Evolutionary conservation across 2,329 filamentous ascomycete genomes (phyloP).

Genomic region (Arthroderma sp.): DNA sequence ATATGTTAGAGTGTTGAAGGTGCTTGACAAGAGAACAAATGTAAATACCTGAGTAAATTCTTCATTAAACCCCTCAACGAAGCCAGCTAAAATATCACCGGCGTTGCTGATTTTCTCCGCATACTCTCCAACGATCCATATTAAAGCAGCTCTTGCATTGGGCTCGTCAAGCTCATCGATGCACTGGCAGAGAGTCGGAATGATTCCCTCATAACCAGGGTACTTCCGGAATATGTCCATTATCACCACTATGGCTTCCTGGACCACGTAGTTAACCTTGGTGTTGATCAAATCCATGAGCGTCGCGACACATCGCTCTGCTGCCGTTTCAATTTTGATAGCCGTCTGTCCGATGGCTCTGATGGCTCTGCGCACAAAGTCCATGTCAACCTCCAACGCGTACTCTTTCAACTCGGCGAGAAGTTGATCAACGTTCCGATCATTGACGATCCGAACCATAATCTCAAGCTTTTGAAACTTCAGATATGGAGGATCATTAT

Average conservation of each 20-base stretch:
- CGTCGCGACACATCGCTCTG: constrained; percentile 89
- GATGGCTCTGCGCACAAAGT: constrained; percentile 87
- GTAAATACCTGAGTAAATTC: constrained; percentile 75
- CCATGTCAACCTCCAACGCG: constrained; percentile 96
- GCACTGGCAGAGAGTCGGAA: constrained; percentile 87
- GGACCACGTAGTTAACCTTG: constrained; percentile 97
- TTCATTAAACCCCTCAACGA: constrained; percentile 88
- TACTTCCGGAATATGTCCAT: constrained; percentile 98
- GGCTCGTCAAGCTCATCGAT: constrained; percentile 96
- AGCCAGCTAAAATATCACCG: constrained; percentile 80
- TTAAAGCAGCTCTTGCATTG: constrained; percentile 74
- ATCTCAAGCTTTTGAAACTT: constrained; percentile 97
- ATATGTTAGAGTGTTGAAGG: too few relatives aligned
- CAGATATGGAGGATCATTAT: constrained; percentile 94
- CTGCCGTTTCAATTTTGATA: constrained; percentile 93
- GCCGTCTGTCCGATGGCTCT: constrained; percentile 95
- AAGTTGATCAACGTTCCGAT: constrained; percentile 89
- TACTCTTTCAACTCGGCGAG: constrained; percentile 94
- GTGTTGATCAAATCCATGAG: constrained; percentile 88
- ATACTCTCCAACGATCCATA: constrained; percentile 99
- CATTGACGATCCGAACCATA: constrained; percentile 98
- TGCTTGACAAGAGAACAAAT: too few relatives aligned
- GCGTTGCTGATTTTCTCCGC: constrained; percentile 98
- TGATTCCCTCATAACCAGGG: constrained; percentile 93
- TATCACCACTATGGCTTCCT: constrained; percentile 97